A percentile compares a stretch with the other conserved stretches of the same genome.
Evolutionary conservation across 768 basidiomycete genomes (phyloP).

Genomic region (Lactarius psammicola): DNA sequence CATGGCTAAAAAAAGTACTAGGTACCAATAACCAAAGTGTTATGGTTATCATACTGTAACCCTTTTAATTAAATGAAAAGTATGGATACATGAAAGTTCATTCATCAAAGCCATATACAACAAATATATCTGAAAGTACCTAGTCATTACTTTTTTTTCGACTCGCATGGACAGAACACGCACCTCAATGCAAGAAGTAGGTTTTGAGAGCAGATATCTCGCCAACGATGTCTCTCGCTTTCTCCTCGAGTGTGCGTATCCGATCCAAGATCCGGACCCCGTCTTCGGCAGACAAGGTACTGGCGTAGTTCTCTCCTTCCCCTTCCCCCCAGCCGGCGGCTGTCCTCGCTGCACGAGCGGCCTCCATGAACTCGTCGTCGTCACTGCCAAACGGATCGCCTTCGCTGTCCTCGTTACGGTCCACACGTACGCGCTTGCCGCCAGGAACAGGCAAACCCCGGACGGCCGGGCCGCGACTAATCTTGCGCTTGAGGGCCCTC

Average conservation of each 20-base stretch:
- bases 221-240: constrained; percentile 26
- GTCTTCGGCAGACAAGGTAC: constrained; percentile 20
- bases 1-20: neutral
- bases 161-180: neutral
- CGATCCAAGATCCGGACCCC: constrained; percentile 20
- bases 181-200: constrained; percentile 26
- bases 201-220: constrained; percentile 27
- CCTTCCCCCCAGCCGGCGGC: constrained; percentile 13
- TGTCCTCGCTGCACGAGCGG: constrained; percentile 21
- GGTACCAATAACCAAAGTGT: neutral
- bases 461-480: constrained; percentile 19
- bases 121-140: constrained; percentile 2
- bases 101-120: constrained; percentile 24
- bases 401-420: constrained; percentile 23
- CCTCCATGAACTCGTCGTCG: constrained; percentile 26
- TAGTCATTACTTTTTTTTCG: neutral
- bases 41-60: constrained; percentile 17
- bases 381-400: constrained; percentile 26
- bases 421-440: constrained; percentile 22
- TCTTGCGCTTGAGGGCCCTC: constrained; percentile 23
- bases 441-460: neutral
- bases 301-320: constrained; percentile 15
- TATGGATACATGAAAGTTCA: constrained; percentile 26
- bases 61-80: constrained; percentile 21
- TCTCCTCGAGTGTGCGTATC: constrained; percentile 25